Evolutionary conservation across 345 rosid species (phyloP), one percentile per base, ranked within the genome.

Genomic region (Barbarea vulgaris): DNA sequence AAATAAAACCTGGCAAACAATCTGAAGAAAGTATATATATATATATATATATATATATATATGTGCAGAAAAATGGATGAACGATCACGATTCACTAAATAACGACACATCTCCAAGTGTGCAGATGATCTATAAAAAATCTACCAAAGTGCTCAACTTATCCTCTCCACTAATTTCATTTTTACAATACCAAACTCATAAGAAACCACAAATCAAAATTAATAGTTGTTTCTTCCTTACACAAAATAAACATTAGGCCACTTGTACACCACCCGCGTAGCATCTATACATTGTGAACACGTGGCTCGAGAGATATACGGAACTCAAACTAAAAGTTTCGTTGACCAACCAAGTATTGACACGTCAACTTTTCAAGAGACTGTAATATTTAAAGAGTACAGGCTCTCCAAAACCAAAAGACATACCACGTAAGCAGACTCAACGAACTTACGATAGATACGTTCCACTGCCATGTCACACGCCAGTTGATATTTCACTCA

Each of bases 371-470:
- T 67, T 73, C 78, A 73, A 67, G 77, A 63, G 54, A 51, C 34
- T 48, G 68, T 78, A 64, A 56, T 50, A 21, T 55, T 55, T 28
- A 41, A 66, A 57, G 72, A 69, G 73, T 74, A 56, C 51, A 74
- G 51, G 4, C 66, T 74, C 64, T 48, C 64, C 59, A 46, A 66
- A 50, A 68, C 47, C 8, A 27, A 67, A 67, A 44, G 9, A 60
- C 6, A 24, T 22, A 31, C 69, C 81, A 77, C 69, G 51, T 77
- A 64, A 66, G 57, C 24, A n/a, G 3, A 54, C 59, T 3, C 63
- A 72, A 71, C 77, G 63, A 66, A 72, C 73, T 64, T 72, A 41
- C 63, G 77, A 48, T 47, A 64, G 80, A 77, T 77, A 77, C 63
- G 54, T 77, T 77, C 70, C 0, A 76, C 7, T 63, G 76, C 80